A percentile compares a stretch with the other conserved stretches of the same genome.
Evolutionary conservation across 2,329 filamentous ascomycete species (phyloP).

Genomic region (Epichloe baconii): DNA sequence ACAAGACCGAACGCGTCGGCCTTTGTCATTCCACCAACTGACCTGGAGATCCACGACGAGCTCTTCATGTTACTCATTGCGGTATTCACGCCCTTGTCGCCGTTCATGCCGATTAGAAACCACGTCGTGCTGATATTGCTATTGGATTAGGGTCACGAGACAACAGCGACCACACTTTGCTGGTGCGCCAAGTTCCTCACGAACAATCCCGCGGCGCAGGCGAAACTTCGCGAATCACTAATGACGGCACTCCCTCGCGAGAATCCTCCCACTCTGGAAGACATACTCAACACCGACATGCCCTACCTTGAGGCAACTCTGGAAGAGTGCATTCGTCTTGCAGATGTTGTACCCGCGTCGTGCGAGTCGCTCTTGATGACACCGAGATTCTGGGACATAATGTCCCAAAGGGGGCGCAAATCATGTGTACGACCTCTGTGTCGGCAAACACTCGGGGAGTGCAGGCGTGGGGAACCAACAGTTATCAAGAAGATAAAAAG

Average conservation of each 20-base stretch:
- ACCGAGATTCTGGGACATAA: background rate
- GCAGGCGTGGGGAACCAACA: background rate
- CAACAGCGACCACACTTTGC: conserved; percentile 9
- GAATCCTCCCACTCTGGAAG: background rate
- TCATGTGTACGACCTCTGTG: background rate
- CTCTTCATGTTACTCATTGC: conserved; percentile 9
- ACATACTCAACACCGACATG: background rate
- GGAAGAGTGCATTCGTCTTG: conserved; percentile 2
- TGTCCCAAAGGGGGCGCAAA: conserved; percentile 1
- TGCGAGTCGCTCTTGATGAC: background rate
- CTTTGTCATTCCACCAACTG: background rate
- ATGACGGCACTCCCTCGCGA: conserved; percentile 4
- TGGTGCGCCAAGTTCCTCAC: conserved; percentile 12
- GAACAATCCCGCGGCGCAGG: conserved; percentile 7
- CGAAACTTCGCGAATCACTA: conserved; percentile 10
- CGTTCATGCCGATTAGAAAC: background rate
- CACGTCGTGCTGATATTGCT: background rate
- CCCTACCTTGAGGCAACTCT: conserved; percentile 2
- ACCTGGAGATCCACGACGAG: conserved; percentile 13
- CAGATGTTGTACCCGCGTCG: background rate
- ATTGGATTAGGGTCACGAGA: conserved; percentile 11
- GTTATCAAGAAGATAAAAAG: background rate
- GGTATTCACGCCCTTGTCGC: background rate
- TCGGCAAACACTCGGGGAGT: background rate
- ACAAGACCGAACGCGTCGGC: background rate